Base-by-base conservation (phyloP, 2,329 filamentous ascomycete species). In the Ilyonectria sp. region DNA sequence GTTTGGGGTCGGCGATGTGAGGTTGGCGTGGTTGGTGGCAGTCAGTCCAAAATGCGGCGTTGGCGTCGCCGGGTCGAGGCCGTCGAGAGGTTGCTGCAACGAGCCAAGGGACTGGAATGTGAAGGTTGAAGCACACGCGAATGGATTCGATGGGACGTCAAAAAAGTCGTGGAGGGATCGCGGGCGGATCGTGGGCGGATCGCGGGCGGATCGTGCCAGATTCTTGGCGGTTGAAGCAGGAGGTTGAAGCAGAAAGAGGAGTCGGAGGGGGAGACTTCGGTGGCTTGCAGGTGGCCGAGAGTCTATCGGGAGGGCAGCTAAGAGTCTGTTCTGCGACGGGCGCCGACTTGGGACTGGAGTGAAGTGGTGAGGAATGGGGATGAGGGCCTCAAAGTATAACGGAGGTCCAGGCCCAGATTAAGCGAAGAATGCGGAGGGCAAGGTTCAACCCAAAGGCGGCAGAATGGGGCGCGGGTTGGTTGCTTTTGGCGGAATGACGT, bases 81-180 rank as follows among this genome's bases (percentile, higher is more conserved):
- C 67, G 69, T 72, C 70, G 60, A 53, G 67, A 63, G 65, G 69
- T 67, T 72, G 69, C 54, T 55, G 52, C 57, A 60, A 61, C 35
- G 68, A 64, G 63, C 63, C 43, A 66, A 53, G 56, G 11, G 69
- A 71, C 70, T 76, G 75, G 75, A 76, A 77, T 76, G 75, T 54
- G 72, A 72, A 43, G 53, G 53, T 67, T 63, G 65, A 68, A 56
- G 55, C 49, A 65, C 71, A 55, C 60, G 63, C 61, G 62, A 73
- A 74, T 75, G 66, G 66, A 55, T 65, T 74, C 64, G 67, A 47
- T 43, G 44, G 44, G 53, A 43, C 49, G 63, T 64, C 55, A 35
- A 35, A 46, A 37, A 17, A 17, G n/a, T 50, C n/a, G 31, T 15
- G 10, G 59, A 52, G 26, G 57, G 47, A 21, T 43, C 23, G 46